Evolutionary conservation across 2,329 filamentous ascomycete genomes (phyloP).

Genomic region (Akanthomyces lecanii): DNA sequence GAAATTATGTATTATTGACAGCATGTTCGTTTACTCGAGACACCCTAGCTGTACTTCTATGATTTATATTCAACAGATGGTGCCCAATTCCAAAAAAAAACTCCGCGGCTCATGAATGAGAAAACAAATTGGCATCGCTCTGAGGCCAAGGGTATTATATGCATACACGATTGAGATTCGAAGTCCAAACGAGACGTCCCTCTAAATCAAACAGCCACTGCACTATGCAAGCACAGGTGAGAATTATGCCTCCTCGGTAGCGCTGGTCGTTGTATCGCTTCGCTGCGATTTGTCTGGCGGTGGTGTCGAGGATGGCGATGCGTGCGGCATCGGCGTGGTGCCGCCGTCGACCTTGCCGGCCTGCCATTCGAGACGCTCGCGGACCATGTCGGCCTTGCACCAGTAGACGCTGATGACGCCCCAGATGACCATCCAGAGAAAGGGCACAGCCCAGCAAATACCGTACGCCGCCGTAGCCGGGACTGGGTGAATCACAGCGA

Average conservation of each 20-base stretch:
- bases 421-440: constrained; percentile 35
- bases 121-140: background rate
- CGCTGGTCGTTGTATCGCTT: background rate
- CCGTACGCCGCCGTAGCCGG: constrained; percentile 36
- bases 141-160: constrained; percentile 5
- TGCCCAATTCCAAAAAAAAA: constrained; percentile 1
- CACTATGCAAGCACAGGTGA: background rate
- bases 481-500: constrained; percentile 32
- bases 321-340: background rate
- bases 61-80: background rate
- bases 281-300: constrained; percentile 1
- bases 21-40: background rate
- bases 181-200: background rate
- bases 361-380: constrained; percentile 37
- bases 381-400: constrained; percentile 36
- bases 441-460: constrained; percentile 38
- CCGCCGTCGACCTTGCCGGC: constrained; percentile 14
- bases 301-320: constrained; percentile 1
- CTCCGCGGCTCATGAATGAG: background rate
- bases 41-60: background rate
- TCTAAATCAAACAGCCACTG: background rate
- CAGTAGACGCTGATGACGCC: constrained; percentile 31
- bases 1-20: background rate
- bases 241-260: background rate
- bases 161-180: background rate